Evolutionary conservation across 1,284 basidiomycete species (phyloP).

Genomic region (Fistulinella cinereoalba): DNA sequence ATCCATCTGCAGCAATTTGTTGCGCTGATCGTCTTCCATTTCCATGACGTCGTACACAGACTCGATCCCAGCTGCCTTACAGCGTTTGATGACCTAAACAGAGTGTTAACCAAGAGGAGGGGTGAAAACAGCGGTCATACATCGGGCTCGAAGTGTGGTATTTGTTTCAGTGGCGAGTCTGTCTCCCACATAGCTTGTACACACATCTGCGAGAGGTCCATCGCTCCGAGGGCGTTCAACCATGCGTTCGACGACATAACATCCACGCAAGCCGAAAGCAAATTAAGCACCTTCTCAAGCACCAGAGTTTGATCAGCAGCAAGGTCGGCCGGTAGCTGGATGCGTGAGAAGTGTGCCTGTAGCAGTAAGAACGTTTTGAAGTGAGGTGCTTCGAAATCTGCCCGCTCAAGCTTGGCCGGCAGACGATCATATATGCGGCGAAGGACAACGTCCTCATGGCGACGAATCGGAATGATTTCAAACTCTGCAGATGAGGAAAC

Average conservation of each 20-base stretch:
- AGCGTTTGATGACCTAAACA: constrained; percentile 74
- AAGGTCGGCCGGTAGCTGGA: constrained; percentile 90
- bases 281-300: constrained; percentile 86
- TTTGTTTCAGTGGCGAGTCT: constrained; percentile 91
- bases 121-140: constrained; percentile 36
- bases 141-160: constrained; percentile 91
- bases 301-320: constrained; percentile 88
- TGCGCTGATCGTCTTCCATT: constrained; percentile 89
- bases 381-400: constrained; percentile 90
- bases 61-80: constrained; percentile 77
- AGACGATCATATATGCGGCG: constrained; percentile 95
- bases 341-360: constrained; percentile 94
- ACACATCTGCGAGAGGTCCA: constrained; percentile 99
- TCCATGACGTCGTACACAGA: constrained; percentile 97
- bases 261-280: constrained; percentile 92
- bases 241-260: constrained; percentile 97
- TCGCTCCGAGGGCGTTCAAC: constrained; percentile 92
- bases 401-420: constrained; percentile 86
- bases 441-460: constrained; percentile 82
- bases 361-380: constrained; percentile 98
- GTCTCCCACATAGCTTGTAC: constrained; percentile 98
- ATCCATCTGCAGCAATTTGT: constrained; percentile 82
- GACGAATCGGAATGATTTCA: constrained; percentile 90
- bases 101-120: constrained; percentile 2
- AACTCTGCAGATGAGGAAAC: constrained; percentile 96